A percentile compares a stretch with the other conserved stretches of the same genome.
Evolutionary conservation across 352 stramenopile genomes (phyloP).

Genomic region (Globisporangium alternatum): DNA sequence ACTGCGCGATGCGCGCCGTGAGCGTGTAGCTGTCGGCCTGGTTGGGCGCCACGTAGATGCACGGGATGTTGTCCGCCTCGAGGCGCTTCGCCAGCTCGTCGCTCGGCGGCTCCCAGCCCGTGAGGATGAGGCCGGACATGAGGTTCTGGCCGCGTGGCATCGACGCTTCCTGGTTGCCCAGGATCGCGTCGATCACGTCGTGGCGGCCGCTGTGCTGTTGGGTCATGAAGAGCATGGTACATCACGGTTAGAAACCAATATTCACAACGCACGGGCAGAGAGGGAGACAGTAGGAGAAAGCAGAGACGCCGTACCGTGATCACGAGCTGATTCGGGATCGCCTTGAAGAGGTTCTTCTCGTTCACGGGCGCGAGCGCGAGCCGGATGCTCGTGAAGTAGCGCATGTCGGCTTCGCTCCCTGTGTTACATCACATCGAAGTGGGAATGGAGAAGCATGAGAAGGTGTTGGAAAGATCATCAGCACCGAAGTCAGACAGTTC

Average conservation of each 20-base stretch:
- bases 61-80: conserved; percentile 82
- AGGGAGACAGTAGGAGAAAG: background rate
- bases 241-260: background rate
- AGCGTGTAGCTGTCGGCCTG: conserved; percentile 87
- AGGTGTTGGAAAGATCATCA: background rate
- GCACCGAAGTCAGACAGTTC: background rate
- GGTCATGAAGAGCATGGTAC: background rate
- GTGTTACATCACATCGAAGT: background rate
- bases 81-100: conserved; percentile 60
- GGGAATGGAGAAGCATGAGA: background rate
- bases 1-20: conserved; percentile 70
- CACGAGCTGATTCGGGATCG: conserved; percentile 81
- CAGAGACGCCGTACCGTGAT: conserved; percentile 59
- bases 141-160: conserved; percentile 68
- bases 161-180: conserved; percentile 77
- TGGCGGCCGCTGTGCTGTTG: conserved; percentile 70
- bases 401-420: conserved; percentile 67
- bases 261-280: background rate
- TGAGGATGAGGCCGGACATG: conserved; percentile 77
- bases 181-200: conserved; percentile 84
- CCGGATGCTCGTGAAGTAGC: conserved; percentile 84
- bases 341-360: conserved; percentile 77
- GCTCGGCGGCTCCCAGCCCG: conserved; percentile 75
- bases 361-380: conserved; percentile 78
- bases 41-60: conserved; percentile 83